Conservation (phyloP, 768 basidiomycete genomes). For the Suillus americanus region DNA sequence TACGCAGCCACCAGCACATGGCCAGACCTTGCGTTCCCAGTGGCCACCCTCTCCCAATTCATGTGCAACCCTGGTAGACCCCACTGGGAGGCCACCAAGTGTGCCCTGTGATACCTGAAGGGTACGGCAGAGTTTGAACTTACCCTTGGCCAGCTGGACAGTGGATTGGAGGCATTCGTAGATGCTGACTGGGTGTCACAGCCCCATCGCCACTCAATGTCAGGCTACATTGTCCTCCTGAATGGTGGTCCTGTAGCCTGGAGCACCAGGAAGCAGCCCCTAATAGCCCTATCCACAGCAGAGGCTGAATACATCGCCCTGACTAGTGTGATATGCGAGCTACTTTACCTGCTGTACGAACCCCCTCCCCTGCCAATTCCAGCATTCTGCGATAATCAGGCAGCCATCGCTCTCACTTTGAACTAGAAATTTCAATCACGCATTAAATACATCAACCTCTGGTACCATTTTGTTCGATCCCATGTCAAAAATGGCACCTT, state of each 20-base stretch:
- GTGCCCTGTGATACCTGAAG: slow-evolving; percentile 16
- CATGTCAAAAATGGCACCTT: too few relatives aligned
- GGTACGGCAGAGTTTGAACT: slow-evolving; percentile 2
- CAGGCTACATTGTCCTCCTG: slow-evolving; percentile 23
- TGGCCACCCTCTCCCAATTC: slow-evolving; percentile 6
- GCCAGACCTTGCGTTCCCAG: slow-evolving; percentile 35
- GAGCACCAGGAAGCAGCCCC: slow-evolving; percentile 21
- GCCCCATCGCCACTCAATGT: slow-evolving; percentile 23
- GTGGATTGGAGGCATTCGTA: slow-evolving; percentile 8
- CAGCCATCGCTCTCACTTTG: too few relatives aligned
- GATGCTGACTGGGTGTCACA: slow-evolving; percentile 28
- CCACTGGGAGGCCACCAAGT: slow-evolving; percentile 6
- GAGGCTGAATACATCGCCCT: slow-evolving; percentile 11
- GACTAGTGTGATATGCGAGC: too few relatives aligned
- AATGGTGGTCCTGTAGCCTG: slow-evolving; percentile 13
- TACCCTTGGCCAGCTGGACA: not conserved
- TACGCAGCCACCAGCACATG: slow-evolving; percentile 32
- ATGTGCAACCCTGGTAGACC: not conserved
- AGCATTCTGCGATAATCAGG: too few relatives aligned
- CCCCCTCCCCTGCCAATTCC: too few relatives aligned
- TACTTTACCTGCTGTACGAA: too few relatives aligned
- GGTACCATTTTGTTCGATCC: too few relatives aligned
- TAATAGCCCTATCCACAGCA: slow-evolving; percentile 25
- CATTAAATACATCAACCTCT: too few relatives aligned
- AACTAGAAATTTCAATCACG: too few relatives aligned